These are phyloP conservation scores for Saturnispora mendoncae DNA, from an alignment of 805 yeast genomes.

Conservation along the genomic window DNA sequence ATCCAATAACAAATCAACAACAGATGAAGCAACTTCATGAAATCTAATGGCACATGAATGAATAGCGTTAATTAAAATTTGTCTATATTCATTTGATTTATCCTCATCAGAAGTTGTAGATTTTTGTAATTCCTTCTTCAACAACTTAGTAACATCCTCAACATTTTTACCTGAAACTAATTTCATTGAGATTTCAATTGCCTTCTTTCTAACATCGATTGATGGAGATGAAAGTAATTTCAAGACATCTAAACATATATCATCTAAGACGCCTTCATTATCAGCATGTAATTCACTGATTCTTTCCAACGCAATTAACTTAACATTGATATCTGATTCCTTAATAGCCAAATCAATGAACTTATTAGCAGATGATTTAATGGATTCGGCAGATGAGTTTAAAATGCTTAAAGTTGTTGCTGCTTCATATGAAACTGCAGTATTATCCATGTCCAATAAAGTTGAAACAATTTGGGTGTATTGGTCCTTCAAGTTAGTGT, in stretches of 20 bases:
- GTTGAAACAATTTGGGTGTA: slow-evolving; percentile 68
- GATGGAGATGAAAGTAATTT: slow-evolving; percentile 84
- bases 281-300: slow-evolving; percentile 64
- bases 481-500: slow-evolving; percentile 57
- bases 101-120: slow-evolving; percentile 69
- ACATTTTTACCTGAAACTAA: slow-evolving; percentile 82
- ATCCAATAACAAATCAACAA: slow-evolving; percentile 80
- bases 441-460: slow-evolving; percentile 58
- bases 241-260: slow-evolving; percentile 74
- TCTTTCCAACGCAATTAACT: slow-evolving; percentile 83
- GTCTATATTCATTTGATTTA: slow-evolving; percentile 78
- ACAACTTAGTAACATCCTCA: slow-evolving; percentile 83
- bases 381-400: slow-evolving; percentile 50
- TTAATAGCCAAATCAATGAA: slow-evolving; percentile 82
- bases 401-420: slow-evolving; percentile 65
- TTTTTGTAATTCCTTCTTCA: slow-evolving; percentile 82
- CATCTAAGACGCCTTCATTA: slow-evolving; percentile 78
- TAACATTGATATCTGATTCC: slow-evolving; percentile 93
- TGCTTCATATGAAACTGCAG: slow-evolving; percentile 82
- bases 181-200: slow-evolving; percentile 73
- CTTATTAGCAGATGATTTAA: slow-evolving; percentile 73
- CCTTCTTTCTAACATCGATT: slow-evolving; percentile 81
- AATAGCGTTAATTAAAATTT: slow-evolving; percentile 76
- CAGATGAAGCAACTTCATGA: slow-evolving; percentile 84
- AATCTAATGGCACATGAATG: slow-evolving; percentile 83